A percentile compares a stretch with the other conserved stretches of the same genome.
Evolutionary conservation across 345 rosid genomes (phyloP).

Genomic region (Clarkia xantiana): DNA sequence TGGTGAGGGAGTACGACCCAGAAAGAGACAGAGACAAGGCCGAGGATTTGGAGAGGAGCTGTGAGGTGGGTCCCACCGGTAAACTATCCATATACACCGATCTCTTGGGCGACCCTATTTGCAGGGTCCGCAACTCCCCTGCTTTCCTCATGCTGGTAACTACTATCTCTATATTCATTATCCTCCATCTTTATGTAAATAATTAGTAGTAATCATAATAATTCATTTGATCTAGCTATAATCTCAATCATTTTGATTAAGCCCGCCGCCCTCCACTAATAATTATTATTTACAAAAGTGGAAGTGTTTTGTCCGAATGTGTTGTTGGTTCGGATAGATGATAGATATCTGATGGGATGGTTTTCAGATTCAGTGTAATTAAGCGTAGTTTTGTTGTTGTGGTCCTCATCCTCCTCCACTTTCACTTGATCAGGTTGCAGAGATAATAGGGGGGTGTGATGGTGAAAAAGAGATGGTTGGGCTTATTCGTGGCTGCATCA

Average conservation of each 20-base stretch:
- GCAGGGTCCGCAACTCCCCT: constrained; percentile 97
- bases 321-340: no score
- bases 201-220: no score
- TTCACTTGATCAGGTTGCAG: constrained; percentile 59
- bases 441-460: constrained; percentile 23
- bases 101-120: constrained; percentile 93
- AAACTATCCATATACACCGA: constrained; percentile 76
- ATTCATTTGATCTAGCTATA: background rate
- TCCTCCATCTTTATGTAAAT: background rate
- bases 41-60: constrained; percentile 67
- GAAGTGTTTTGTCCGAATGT: no score
- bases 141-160: constrained; percentile 90
- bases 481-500: constrained; percentile 80
- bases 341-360: no score
- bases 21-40: constrained; percentile 38
- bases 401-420: constrained; percentile 2
- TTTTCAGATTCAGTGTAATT: no score
- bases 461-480: constrained; percentile 52
- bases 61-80: constrained; percentile 81
- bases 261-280: background rate
- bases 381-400: background rate
- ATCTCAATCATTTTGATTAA: background rate
- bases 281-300: no score
- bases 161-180: no score
- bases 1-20: constrained; percentile 64